Conservation (phyloP, 768 basidiomycete species). For the Lactarius tabidus region DNA sequence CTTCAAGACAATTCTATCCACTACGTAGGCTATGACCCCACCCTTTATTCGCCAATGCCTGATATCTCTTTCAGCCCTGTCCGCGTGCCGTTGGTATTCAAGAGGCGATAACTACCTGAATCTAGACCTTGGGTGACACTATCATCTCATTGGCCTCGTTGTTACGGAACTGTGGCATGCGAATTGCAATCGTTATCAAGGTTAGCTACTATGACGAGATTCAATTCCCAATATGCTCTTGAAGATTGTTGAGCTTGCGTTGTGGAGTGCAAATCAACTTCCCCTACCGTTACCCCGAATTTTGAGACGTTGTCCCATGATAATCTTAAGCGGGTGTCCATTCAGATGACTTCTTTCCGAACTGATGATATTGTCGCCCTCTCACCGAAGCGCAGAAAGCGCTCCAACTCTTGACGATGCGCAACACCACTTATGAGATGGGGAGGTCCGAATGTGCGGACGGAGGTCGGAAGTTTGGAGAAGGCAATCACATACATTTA, state of each 20-base stretch:
- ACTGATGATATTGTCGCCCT: too few species aligned
- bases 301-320: neutral
- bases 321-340: neutral
- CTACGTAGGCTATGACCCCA: neutral
- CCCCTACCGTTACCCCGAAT: neutral
- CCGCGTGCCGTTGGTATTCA: constrained; percentile 26
- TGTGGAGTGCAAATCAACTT: neutral
- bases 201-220: too few species aligned
- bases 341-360: too few species aligned
- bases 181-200: too few species aligned
- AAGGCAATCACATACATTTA: too few species aligned
- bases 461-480: too few species aligned
- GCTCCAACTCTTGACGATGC: too few species aligned
- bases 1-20: neutral
- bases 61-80: constrained; percentile 9
- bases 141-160: neutral
- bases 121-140: neutral
- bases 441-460: too few species aligned
- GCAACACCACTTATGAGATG: too few species aligned
- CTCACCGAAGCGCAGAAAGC: too few species aligned
- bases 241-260: neutral
- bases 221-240: too few species aligned
- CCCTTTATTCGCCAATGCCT: neutral
- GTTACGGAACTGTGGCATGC: neutral
- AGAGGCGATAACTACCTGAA: constrained; percentile 7